These are phyloP conservation scores for Ophiostoma australiae DNA, from an alignment of 2,329 filamentous ascomycete genomes.

Conservation along the genomic window DNA sequence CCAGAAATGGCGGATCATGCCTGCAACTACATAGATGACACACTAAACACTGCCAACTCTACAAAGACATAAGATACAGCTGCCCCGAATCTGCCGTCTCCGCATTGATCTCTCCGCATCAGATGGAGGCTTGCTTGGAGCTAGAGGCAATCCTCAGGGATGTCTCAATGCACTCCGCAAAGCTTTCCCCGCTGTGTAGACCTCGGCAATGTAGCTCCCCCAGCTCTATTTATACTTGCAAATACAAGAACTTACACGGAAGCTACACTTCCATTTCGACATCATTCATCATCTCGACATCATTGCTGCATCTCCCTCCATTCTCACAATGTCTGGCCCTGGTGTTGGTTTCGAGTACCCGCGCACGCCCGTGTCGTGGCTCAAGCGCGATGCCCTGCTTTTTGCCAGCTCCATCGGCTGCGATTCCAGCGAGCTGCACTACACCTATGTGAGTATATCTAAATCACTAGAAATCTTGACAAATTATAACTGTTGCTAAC, in stretches of 20 bases:
- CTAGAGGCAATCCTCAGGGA: too few species aligned
- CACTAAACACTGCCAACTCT: not conserved
- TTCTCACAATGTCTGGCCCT: constrained; percentile 42
- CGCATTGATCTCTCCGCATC: constrained; percentile 7
- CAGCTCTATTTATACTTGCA: not conserved
- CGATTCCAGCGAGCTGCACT: constrained; percentile 83
- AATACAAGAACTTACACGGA: not conserved
- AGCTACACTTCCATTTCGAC: not conserved
- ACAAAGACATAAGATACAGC: not conserved
- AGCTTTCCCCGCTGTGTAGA: constrained; percentile 21
- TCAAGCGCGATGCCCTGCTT: constrained; percentile 80
- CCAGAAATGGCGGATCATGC: too few species aligned
- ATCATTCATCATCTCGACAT: not conserved
- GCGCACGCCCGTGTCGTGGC: constrained; percentile 69
- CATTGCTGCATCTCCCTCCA: not conserved
- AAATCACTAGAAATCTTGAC: not conserved
- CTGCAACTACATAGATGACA: not conserved
- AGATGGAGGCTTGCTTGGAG: not conserved
- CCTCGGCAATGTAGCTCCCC: constrained; percentile 20
- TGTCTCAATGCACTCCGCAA: constrained; percentile 7
- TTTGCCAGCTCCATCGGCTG: constrained; percentile 86
- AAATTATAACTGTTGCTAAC: constrained; percentile 14
- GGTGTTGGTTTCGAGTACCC: constrained; percentile 77
- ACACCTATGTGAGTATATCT: constrained; percentile 65
- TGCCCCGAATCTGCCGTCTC: constrained; percentile 15